These are phyloP conservation scores for Monilinia vaccinii-corymbosi DNA, from an alignment of 2,329 filamentous ascomycete species.

Conservation along the genomic window DNA sequence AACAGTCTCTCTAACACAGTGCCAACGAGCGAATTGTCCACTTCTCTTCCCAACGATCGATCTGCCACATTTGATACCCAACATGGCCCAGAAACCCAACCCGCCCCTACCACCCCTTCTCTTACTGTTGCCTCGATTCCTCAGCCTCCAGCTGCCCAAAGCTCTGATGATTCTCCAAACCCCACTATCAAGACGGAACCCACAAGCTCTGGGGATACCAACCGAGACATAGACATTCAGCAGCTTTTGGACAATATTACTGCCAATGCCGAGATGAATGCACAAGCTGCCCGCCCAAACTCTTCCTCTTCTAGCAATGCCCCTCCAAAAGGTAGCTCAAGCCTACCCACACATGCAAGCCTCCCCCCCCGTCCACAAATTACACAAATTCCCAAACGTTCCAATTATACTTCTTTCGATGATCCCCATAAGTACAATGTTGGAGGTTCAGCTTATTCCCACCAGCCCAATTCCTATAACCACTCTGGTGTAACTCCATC, in stretches of 20 bases:
- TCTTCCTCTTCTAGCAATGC: slow-evolving; percentile 18
- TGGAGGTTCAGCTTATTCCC: slow-evolving; percentile 22
- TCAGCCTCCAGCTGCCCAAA: slow-evolving; percentile 17
- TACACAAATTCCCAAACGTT: slow-evolving; percentile 18
- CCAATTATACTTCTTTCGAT: slow-evolving; percentile 20
- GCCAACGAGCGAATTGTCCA: slow-evolving; percentile 17
- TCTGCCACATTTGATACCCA: slow-evolving; percentile 14
- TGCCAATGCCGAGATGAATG: slow-evolving; percentile 31
- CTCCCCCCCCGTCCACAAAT: slow-evolving; percentile 30
- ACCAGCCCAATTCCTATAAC: slow-evolving; percentile 25
- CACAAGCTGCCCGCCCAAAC: slow-evolving; percentile 17
- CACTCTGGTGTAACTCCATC: slow-evolving; percentile 24
- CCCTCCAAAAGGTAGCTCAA: slow-evolving; percentile 19
- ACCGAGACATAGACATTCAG: slow-evolving; percentile 31
- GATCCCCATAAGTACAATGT: slow-evolving; percentile 28
- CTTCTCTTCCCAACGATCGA: slow-evolving; percentile 15
- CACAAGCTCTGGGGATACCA: slow-evolving; percentile 21
- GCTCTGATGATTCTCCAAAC: slow-evolving; percentile 10
- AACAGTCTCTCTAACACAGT: slow-evolving; percentile 20
- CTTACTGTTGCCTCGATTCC: slow-evolving; percentile 13
- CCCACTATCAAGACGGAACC: slow-evolving; percentile 16
- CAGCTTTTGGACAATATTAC: slow-evolving; percentile 32
- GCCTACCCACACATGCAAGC: slow-evolving; percentile 29
- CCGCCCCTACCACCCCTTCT: slow-evolving; percentile 20
- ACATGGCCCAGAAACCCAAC: slow-evolving; percentile 15